These are phyloP conservation scores for Scheffersomyces segobiensis DNA, from an alignment of 1,139 yeast species.

Conservation along the genomic window DNA sequence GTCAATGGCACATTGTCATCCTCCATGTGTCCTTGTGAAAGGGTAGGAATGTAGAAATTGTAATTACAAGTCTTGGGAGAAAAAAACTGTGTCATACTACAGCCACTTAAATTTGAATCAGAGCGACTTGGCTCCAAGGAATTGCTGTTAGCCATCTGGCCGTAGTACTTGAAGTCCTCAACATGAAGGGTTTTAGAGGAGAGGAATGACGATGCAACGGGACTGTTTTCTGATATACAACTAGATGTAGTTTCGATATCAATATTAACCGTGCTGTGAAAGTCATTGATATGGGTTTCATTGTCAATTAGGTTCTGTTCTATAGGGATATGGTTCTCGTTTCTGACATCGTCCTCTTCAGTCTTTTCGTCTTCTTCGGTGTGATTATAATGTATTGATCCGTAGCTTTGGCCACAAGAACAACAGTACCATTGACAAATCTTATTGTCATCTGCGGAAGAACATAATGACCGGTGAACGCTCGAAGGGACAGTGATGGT, in stretches of 20 bases:
- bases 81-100: conserved; percentile 5
- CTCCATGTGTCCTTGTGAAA: conserved; percentile 1
- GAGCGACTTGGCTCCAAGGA: conserved; percentile 3
- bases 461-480: background rate
- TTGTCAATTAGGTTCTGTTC: background rate
- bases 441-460: conserved; percentile 22
- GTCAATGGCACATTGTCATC: background rate
- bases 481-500: background rate
- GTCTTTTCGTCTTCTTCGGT: conserved; percentile 19
- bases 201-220: background rate
- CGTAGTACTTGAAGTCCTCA: conserved; percentile 27
- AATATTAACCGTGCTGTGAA: background rate
- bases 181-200: conserved; percentile 4
- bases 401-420: conserved; percentile 53
- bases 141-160: conserved; percentile 27
- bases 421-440: conserved; percentile 58
- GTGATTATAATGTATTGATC: conserved; percentile 27
- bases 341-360: conserved; percentile 4
- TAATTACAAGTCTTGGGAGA: background rate
- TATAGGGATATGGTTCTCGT: background rate
- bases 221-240: background rate
- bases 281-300: background rate
- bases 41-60: background rate
- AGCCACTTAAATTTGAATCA: conserved; percentile 6
- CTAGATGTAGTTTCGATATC: background rate